These are phyloP conservation scores for Bondarzewia mesenterica DNA, from an alignment of 1,284 basidiomycete species.

Conservation along the genomic window DNA sequence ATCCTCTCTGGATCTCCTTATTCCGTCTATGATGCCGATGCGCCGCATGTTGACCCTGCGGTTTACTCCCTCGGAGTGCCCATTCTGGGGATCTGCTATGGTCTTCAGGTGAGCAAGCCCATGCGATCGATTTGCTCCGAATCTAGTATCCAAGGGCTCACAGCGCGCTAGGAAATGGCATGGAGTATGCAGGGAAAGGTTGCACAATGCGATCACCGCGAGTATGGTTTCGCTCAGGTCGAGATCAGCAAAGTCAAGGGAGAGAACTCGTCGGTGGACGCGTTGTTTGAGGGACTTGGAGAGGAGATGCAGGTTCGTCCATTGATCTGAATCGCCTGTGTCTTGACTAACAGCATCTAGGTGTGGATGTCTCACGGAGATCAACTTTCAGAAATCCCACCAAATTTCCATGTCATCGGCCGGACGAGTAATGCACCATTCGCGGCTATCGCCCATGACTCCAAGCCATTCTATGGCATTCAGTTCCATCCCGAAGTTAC, in stretches of 20 bases:
- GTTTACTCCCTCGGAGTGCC: slow-evolving; percentile 91
- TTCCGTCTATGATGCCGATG: slow-evolving; percentile 91
- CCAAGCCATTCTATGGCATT: slow-evolving; percentile 90
- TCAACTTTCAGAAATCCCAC: slow-evolving; percentile 79
- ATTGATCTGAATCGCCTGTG: not conserved
- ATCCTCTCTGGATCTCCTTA: slow-evolving; percentile 98
- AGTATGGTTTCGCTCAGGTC: slow-evolving; percentile 91
- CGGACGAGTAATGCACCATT: slow-evolving; percentile 85
- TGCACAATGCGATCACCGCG: slow-evolving; percentile 83
- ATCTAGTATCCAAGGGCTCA: not conserved
- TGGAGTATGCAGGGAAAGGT: slow-evolving; percentile 87
- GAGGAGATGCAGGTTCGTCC: slow-evolving; percentile 72
- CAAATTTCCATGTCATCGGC: slow-evolving; percentile 85
- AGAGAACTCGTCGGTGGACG: slow-evolving; percentile 50
- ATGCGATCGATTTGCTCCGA: not conserved
- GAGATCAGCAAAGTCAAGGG: slow-evolving; percentile 65
- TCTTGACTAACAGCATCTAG: slow-evolving; percentile 27
- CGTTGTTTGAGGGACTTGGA: slow-evolving; percentile 80
- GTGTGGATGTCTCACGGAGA: slow-evolving; percentile 99
- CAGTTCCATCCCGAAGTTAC: slow-evolving; percentile 99
- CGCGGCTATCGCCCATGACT: slow-evolving; percentile 89
- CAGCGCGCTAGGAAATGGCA: slow-evolving; percentile 73
- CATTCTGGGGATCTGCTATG: slow-evolving; percentile 96
- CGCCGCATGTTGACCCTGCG: slow-evolving; percentile 93
- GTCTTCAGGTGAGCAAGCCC: slow-evolving; percentile 76